Conservation (phyloP, 2,329 filamentous ascomycete species). For the Biscogniauxia mediterranea region DNA sequence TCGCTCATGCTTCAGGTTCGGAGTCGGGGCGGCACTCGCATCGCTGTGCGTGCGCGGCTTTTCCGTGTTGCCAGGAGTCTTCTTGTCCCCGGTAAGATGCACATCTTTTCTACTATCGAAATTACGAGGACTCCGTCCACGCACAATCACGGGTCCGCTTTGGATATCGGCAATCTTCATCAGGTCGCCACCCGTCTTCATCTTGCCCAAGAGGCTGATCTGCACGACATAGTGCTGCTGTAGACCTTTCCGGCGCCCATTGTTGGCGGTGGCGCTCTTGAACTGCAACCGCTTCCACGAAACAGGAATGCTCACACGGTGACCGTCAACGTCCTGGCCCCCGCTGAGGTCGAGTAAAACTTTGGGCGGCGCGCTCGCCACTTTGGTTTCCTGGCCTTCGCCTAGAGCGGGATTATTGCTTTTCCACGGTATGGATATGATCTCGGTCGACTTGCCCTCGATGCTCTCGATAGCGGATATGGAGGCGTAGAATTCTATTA, state of each 20-base stretch:
- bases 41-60: slow-evolving; percentile 42
- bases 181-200: slow-evolving; percentile 62
- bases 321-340: slow-evolving; percentile 71
- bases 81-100: slow-evolving; percentile 46
- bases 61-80: slow-evolving; percentile 46
- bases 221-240: slow-evolving; percentile 94
- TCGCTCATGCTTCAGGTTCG: slow-evolving; percentile 33
- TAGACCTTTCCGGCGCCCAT: slow-evolving; percentile 86
- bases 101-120: slow-evolving; percentile 79
- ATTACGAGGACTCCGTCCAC: slow-evolving; percentile 87
- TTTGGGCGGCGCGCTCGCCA: slow-evolving; percentile 50
- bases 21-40: slow-evolving; percentile 26
- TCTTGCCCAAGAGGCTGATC: slow-evolving; percentile 76
- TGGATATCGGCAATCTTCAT: slow-evolving; percentile 79
- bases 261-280: slow-evolving; percentile 94
- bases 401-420: slow-evolving; percentile 59
- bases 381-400: slow-evolving; percentile 46
- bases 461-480: slow-evolving; percentile 89
- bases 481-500: slow-evolving; percentile 75
- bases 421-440: slow-evolving; percentile 97
- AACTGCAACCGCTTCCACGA: slow-evolving; percentile 95
- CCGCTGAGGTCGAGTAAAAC: slow-evolving; percentile 54
- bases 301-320: slow-evolving; percentile 76
- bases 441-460: slow-evolving; percentile 86
- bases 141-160: slow-evolving; percentile 91